A percentile compares a stretch with the other conserved stretches of the same genome.
These are phyloP conservation scores for Vicia sativa DNA, from an alignment of 306 rosid species.

Conservation along the genomic window DNA sequence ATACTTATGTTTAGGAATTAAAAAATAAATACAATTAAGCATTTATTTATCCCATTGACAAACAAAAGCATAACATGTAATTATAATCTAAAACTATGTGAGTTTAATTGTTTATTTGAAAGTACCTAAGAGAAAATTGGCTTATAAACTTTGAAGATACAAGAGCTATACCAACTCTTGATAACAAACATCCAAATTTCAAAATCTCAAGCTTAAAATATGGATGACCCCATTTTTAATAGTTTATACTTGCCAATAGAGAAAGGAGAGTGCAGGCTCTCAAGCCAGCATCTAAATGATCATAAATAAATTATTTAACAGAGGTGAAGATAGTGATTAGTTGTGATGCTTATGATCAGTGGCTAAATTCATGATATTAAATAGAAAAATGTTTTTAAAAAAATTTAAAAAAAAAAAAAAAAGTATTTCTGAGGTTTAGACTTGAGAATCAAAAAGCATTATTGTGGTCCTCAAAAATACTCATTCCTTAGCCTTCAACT, in stretches of 20 bases:
- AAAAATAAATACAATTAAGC: not conserved
- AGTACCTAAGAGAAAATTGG: not conserved
- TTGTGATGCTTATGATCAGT: constrained; percentile 15
- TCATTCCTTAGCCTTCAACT: constrained; percentile 15
- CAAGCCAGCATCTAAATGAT: constrained; percentile 10
- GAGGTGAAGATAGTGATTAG: constrained; percentile 7
- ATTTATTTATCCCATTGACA: not conserved
- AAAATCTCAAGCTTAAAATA: constrained; percentile 5
- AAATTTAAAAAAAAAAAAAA: too few relatives aligned
- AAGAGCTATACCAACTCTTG: constrained; percentile 7
- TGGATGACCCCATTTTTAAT: not conserved
- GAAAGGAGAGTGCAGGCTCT: constrained; percentile 26
- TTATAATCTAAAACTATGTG: constrained; percentile 13
- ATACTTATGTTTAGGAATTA: not conserved
- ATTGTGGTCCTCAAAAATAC: constrained; percentile 25
- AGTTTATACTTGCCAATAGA: constrained; percentile 3
- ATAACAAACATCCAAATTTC: constrained; percentile 9
- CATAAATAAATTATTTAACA: constrained; percentile 4
- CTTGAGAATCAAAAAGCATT: constrained; percentile 18
- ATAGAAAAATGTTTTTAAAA: constrained; percentile 23
- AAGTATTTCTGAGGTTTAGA: not conserved
- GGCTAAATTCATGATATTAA: constrained; percentile 12
- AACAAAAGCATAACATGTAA: constrained; percentile 12
- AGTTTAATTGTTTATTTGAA: constrained; percentile 13
- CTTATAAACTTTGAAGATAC: constrained; percentile 4